Evolutionary conservation across 2,329 filamentous ascomycete genomes (phyloP).

Genomic region (Monilinia fructicola): DNA sequence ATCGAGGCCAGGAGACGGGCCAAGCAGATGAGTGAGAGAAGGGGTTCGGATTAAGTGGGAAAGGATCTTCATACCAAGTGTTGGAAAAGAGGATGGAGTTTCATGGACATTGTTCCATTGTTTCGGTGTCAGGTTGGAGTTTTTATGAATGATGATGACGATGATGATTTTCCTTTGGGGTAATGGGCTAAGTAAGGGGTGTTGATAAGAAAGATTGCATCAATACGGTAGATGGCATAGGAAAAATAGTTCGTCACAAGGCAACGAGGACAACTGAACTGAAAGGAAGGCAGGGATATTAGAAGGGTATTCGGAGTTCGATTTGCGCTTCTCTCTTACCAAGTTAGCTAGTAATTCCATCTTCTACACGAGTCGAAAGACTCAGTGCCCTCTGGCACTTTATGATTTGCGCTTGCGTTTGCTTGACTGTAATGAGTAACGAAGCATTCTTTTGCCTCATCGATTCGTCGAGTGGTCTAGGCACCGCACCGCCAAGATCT

Average conservation of each 20-base stretch:
- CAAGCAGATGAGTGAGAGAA: conserved; percentile 14
- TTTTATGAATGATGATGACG: conserved; percentile 16
- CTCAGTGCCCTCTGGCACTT: conserved; percentile 16
- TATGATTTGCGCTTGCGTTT: background rate
- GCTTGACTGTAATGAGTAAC: background rate
- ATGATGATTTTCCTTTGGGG: conserved; percentile 10
- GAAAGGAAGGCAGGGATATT: conserved; percentile 3
- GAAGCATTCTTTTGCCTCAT: background rate
- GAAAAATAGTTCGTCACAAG: conserved; percentile 13
- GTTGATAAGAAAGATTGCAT: conserved; percentile 5
- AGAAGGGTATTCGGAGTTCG: conserved; percentile 13
- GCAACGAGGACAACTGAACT: conserved; percentile 16
- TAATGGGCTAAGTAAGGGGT: background rate
- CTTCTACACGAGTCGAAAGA: conserved; percentile 19
- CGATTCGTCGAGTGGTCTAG: background rate
- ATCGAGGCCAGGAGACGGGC: conserved; percentile 22
- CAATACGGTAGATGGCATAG: conserved; percentile 16
- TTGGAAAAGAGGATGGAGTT: conserved; percentile 21
- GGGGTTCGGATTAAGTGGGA: background rate
- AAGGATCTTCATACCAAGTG: conserved; percentile 17
- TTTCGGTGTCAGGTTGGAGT: conserved; percentile 1
- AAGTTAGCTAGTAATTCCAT: conserved; percentile 19
- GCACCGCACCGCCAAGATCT: no score
- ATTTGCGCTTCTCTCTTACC: background rate
- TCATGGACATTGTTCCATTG: background rate